A percentile compares a stretch with the other conserved stretches of the same genome.
phyloP scores from a whole-genome alignment of 1,139 yeast genomes.

The Candida neerlandica region DNA sequence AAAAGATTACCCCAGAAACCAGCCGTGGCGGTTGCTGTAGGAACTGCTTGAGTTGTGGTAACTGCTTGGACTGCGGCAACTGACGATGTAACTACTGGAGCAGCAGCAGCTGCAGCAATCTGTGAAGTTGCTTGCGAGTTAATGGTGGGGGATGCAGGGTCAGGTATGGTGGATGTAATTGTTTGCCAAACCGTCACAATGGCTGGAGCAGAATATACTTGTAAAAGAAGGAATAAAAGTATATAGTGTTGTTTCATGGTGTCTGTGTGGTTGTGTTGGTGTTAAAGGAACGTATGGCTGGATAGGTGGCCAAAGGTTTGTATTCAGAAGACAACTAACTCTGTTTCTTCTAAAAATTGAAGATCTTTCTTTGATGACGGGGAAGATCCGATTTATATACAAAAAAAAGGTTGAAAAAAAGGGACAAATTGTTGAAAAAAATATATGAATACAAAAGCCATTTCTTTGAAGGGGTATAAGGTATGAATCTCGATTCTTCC shows the following conservation, averaged over 20 bases:
- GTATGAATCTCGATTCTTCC: neutral
- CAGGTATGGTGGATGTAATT: constrained; percentile 21
- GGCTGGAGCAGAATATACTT: constrained; percentile 26
- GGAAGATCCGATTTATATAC: neutral
- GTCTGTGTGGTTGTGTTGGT: neutral
- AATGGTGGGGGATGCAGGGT: constrained; percentile 16
- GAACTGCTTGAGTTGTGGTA: constrained; percentile 10
- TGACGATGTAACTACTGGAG: constrained; percentile 2
- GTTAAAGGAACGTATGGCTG: constrained; percentile 8
- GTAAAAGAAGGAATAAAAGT: constrained; percentile 3
- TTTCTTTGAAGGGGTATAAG: neutral
- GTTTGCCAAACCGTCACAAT: constrained; percentile 30
- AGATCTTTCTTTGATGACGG: neutral
- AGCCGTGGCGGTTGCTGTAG: constrained; percentile 8
- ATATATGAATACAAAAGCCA: too few species aligned
- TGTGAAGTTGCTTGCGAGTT: constrained; percentile 3
- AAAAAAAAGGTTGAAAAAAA: neutral
- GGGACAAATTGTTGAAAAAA: neutral
- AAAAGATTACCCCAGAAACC: constrained; percentile 10
- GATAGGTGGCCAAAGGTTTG: neutral
- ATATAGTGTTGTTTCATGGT: constrained; percentile 1
- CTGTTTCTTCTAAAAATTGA: neutral
- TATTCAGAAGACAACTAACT: neutral
- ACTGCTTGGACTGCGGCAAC: constrained; percentile 13
- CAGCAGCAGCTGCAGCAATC: constrained; percentile 15